Conservation (phyloP, 345 rosid species). For the Melaleuca alternifolia region DNA sequence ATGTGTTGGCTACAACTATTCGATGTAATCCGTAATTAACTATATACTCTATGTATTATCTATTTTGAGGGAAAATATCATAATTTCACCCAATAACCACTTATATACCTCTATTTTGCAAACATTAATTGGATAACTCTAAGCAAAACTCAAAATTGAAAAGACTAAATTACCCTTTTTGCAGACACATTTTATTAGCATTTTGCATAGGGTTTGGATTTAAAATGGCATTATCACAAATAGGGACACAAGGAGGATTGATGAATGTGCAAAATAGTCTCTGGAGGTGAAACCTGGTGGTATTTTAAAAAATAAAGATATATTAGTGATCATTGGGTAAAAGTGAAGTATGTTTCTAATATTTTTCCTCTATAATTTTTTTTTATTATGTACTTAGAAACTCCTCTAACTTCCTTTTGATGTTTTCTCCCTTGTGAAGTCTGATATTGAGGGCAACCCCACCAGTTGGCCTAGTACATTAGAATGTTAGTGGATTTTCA, state of each 20-base stretch:
- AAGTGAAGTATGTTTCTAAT: neutral
- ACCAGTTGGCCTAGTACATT: neutral
- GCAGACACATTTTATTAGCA: neutral
- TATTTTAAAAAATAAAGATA: neutral
- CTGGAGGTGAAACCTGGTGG: neutral
- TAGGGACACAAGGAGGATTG: neutral
- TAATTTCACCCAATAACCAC: neutral
- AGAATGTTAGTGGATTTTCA: neutral
- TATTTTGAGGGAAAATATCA: neutral
- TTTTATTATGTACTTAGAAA: neutral
- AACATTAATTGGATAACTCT: neutral
- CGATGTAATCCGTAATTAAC: neutral
- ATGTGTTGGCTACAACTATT: neutral
- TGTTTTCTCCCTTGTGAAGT: neutral
- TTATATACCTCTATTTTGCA: neutral
- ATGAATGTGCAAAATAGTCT: neutral
- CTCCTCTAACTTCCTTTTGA: neutral
- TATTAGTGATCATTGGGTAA: neutral
- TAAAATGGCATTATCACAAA: neutral
- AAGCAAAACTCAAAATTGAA: neutral
- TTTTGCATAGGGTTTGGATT: neutral
- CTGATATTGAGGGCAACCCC: neutral
- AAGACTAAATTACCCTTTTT: neutral
- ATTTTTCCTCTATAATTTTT: neutral
- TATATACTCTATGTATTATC: neutral